Evolutionary conservation across 768 basidiomycete genomes (phyloP), one percentile per base, ranked within the genome.

Genomic region (Mycena vitilis): DNA sequence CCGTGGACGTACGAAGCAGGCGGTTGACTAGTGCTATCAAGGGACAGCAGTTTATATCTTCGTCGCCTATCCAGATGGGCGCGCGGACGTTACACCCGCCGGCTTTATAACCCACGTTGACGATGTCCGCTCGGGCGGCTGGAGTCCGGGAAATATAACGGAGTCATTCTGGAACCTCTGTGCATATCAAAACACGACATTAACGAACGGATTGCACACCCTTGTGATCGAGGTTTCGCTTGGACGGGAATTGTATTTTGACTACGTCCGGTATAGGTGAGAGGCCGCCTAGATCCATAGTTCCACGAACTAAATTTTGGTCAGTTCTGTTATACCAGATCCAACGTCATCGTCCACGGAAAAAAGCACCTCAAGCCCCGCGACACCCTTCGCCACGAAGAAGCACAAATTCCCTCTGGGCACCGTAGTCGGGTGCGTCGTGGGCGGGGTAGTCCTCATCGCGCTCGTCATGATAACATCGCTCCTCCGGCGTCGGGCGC

Each of bases 121-220:
- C 23, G 57, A 44, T 59, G 57, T 59, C 42, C 23, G 25, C 13
- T 30, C 57, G 16, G 57, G 57, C 40, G 42, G 57, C 15, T 59
- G 57, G 57, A 25, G 25, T 20, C 57, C 42, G 42, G 57, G 57
- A 20, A 59, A 59, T 47, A 45, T 16, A 6, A 25, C 57, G 20
- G 57, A 59, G 23, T 45, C 15, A 8, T 45, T 59, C 13, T 16
- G 15, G 42, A 44, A 25, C 45, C 47, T 59, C 18, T 8, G 45
- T 23, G 57, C 57, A 23, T 59, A 59, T 16, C 40, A 59, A 45
- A 59, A 59, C 57, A 59, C 57, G 6, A 59, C 57, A 59, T 59
- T 59, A 34, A 30, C 44, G 6, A 59, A 59, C 16, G 18, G 20
- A 6, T 22, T 12, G 25, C 57, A 59, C 57, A 18, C 30, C 34